phyloP scores from a whole-genome alignment of 1,139 yeast species.

The Suhomyces maxii region DNA sequence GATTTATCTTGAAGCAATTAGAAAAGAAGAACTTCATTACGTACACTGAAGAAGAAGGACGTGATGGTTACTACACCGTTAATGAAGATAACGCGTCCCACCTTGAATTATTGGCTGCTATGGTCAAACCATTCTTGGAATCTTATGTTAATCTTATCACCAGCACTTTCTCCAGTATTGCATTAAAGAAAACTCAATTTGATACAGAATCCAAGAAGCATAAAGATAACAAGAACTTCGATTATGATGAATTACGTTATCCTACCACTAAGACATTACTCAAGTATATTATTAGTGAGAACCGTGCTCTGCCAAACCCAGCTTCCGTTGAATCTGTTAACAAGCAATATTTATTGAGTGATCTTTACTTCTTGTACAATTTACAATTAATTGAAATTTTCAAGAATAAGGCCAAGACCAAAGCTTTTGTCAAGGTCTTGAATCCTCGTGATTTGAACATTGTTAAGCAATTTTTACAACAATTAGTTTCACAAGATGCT shows the following conservation, averaged over 20 bases:
- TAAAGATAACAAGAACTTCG: conserved; percentile 7
- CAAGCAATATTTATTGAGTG: conserved; percentile 46
- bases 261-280: conserved; percentile 45
- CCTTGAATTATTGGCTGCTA: conserved; percentile 27
- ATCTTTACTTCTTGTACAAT: conserved; percentile 42
- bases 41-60: conserved; percentile 16
- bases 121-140: conserved; percentile 43
- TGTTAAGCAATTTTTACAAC: conserved; percentile 28
- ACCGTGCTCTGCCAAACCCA: conserved; percentile 7
- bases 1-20: conserved; percentile 32
- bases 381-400: conserved; percentile 37
- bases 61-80: conserved; percentile 21
- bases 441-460: conserved; percentile 32
- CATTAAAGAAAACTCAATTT: conserved; percentile 4
- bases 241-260: conserved; percentile 23
- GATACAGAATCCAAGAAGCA: conserved; percentile 7
- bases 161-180: conserved; percentile 16
- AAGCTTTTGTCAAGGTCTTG: conserved; percentile 40
- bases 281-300: conserved; percentile 18
- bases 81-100: conserved; percentile 22
- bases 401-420: conserved; percentile 45
- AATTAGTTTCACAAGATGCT: conserved; percentile 16
- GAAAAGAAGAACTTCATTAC: conserved; percentile 16
- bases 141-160: conserved; percentile 37
- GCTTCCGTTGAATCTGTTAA: conserved; percentile 36